Evolutionary conservation across 495 filamentous ascomycete species (phyloP).

Genomic region (Penicillium cosmopolitanum): DNA sequence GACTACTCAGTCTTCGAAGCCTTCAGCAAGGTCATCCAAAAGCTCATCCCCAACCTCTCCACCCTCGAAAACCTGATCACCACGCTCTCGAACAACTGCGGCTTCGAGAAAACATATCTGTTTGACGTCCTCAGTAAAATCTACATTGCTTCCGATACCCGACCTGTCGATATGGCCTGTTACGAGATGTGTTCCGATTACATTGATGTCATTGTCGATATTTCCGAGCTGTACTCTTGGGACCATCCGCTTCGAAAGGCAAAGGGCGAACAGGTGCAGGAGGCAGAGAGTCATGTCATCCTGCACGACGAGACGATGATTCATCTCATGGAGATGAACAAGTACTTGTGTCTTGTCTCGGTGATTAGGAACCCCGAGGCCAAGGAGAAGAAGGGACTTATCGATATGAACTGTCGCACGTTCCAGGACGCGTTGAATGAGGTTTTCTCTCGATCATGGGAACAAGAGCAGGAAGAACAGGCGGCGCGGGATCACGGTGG

Average conservation of each 20-base stretch:
- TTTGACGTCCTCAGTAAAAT: conserved; percentile 98
- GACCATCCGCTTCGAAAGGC: conserved; percentile 61
- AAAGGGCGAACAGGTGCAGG: conserved; percentile 66
- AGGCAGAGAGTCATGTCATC: conserved; percentile 79
- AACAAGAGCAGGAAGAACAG: conserved; percentile 32
- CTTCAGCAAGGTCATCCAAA: conserved; percentile 96
- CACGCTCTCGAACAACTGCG: conserved; percentile 82
- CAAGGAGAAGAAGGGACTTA: conserved; percentile 59
- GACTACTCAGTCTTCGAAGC: conserved; percentile 98
- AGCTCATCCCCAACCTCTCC: conserved; percentile 89
- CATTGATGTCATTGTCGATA: conserved; percentile 95
- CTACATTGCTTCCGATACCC: conserved; percentile 94
- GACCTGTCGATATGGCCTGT: conserved; percentile 86
- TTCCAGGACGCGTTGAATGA: conserved; percentile 63
- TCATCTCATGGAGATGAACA: conserved; percentile 88
- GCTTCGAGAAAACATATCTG: conserved; percentile 95
- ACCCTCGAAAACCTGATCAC: conserved; percentile 91
- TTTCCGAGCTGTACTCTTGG: conserved; percentile 91
- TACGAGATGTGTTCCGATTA: conserved; percentile 99
- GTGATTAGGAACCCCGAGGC: conserved; percentile 68
- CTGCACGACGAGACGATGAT: conserved; percentile 81
- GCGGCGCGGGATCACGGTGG: neutral
- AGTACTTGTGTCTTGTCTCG: conserved; percentile 77
- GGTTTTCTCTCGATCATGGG: conserved; percentile 58
- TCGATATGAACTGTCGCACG: conserved; percentile 64